phyloP scores from a whole-genome alignment of 2,329 filamentous ascomycete species.

The Phyllosticta ampelicida region DNA sequence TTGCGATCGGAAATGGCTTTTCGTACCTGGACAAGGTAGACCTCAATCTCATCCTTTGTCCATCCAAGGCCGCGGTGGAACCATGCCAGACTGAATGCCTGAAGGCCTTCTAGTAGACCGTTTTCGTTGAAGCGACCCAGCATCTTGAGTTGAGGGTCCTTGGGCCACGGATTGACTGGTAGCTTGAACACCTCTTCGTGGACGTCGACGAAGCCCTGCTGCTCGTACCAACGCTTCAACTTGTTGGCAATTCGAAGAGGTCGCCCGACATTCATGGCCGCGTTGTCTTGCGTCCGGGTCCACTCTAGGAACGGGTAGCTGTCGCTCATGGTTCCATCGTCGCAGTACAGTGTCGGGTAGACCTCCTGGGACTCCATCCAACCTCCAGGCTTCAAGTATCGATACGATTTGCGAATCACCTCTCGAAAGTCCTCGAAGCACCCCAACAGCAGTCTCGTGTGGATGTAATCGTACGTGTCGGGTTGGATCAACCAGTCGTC shows the following conservation, averaged over 20 bases:
- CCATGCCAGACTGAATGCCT: conserved; percentile 33
- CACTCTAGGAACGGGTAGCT: conserved; percentile 40
- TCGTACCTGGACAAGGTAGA: conserved; percentile 34
- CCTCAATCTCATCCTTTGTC: conserved; percentile 34
- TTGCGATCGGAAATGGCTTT: conserved; percentile 28
- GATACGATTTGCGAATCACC: conserved; percentile 42
- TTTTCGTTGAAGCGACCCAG: conserved; percentile 40
- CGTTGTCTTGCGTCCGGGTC: conserved; percentile 32
- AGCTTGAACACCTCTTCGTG: conserved; percentile 43
- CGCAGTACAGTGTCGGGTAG: conserved; percentile 38
- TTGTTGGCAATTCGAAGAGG: conserved; percentile 44
- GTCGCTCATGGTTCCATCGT: conserved; percentile 43
- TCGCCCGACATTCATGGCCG: conserved; percentile 35
- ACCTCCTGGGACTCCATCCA: conserved; percentile 37
- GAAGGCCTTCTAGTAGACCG: conserved; percentile 36
- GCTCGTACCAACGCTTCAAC: conserved; percentile 43
- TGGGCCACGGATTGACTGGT: conserved; percentile 42
- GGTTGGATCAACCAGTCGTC: conserved; percentile 46
- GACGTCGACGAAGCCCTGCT: conserved; percentile 48
- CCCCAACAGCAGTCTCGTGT: conserved; percentile 48
- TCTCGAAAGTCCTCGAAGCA: conserved; percentile 46
- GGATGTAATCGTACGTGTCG: conserved; percentile 47
- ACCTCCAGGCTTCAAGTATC: conserved; percentile 46
- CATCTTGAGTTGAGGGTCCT: conserved; percentile 35
- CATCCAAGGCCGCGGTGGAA: conserved; percentile 35